Conservation (phyloP, 257 asterid genomes). For the Jacaranda mimosifolia region DNA sequence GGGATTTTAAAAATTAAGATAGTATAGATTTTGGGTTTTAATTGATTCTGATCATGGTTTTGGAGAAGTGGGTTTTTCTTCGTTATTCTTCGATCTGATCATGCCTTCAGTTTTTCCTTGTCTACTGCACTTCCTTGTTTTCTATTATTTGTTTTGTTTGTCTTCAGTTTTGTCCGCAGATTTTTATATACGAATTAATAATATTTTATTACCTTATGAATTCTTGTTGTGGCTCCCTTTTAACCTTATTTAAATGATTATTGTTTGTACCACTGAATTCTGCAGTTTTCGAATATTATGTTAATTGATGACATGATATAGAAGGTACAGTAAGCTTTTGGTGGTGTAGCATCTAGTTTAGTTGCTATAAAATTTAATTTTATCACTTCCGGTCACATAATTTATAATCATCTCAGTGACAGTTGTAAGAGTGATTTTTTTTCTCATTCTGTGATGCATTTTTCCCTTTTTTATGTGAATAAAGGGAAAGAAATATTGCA, state of each 20-base stretch:
- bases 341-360: background rate
- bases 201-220: conserved; percentile 8
- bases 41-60: conserved; percentile 41
- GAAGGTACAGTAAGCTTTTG: background rate
- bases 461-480: no score
- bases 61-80: background rate
- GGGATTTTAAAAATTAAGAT: conserved; percentile 35
- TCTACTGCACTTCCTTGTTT: background rate
- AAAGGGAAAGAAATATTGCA: background rate
- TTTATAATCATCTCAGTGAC: no score
- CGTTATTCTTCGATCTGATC: conserved; percentile 22
- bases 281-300: background rate
- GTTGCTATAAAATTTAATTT: background rate
- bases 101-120: background rate
- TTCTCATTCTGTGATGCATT: no score
- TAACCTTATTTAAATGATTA: conserved; percentile 9
- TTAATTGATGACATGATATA: background rate
- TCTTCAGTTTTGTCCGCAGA: background rate
- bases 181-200: background rate
- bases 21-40: conserved; percentile 43
- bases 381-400: no score
- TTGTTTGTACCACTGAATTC: background rate
- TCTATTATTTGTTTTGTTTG: background rate
- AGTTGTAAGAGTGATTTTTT: no score
- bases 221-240: background rate